These are phyloP conservation scores for Pichia eremophila DNA, from an alignment of 805 yeast species.

Conservation along the genomic window DNA sequence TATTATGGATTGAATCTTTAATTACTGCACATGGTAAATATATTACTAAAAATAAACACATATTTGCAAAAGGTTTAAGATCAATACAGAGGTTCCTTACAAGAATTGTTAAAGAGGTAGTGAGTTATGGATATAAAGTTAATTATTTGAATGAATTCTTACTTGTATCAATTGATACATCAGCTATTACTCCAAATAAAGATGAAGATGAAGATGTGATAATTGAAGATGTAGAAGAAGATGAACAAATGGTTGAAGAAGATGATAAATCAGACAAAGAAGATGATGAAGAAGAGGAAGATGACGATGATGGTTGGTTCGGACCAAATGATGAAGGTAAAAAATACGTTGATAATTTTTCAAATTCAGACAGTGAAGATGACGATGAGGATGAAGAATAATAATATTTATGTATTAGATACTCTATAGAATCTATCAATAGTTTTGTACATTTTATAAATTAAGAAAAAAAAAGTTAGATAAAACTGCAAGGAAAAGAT, in stretches of 20 bases:
- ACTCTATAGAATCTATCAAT: neutral
- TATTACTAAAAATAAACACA: constrained; percentile 52
- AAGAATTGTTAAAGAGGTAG: constrained; percentile 67
- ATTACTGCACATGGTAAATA: constrained; percentile 69
- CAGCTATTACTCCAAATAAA: constrained; percentile 2
- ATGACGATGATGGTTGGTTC: constrained; percentile 27
- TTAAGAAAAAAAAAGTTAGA: neutral
- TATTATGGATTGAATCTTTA: constrained; percentile 70
- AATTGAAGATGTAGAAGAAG: constrained; percentile 20
- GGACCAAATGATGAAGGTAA: constrained; percentile 24
- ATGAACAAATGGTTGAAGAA: constrained; percentile 19
- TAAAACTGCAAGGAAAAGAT: neutral
- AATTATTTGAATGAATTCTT: constrained; percentile 48
- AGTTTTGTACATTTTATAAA: neutral
- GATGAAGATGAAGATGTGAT: constrained; percentile 24
- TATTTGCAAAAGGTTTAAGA: constrained; percentile 55
- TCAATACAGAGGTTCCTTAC: constrained; percentile 68
- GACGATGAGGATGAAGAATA: constrained; percentile 17
- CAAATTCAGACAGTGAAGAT: constrained; percentile 30
- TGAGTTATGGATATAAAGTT: constrained; percentile 42
- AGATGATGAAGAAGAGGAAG: constrained; percentile 23
- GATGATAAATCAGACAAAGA: constrained; percentile 23
- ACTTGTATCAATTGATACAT: constrained; percentile 14
- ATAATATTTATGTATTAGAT: neutral
- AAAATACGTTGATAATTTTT: constrained; percentile 23